These are phyloP conservation scores for Earliella scabrosa DNA, from an alignment of 1,284 basidiomycete genomes.

Conservation along the genomic window DNA sequence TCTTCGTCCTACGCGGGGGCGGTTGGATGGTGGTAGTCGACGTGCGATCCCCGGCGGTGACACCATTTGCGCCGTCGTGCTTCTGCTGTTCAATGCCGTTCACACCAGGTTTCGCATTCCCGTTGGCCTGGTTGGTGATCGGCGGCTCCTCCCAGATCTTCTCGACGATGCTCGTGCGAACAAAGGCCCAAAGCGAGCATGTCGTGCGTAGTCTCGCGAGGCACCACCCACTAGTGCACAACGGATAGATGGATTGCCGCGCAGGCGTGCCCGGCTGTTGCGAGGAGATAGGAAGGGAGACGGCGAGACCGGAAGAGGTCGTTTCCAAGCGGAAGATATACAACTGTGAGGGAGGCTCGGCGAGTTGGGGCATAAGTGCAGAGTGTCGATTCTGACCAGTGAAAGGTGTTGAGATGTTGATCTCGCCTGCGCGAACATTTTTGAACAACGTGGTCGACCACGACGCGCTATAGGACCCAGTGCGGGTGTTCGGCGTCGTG, in stretches of 20 bases:
- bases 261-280: slow-evolving; percentile 28
- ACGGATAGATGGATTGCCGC: slow-evolving; percentile 55
- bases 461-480: slow-evolving; percentile 38
- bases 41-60: slow-evolving; percentile 12
- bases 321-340: slow-evolving; percentile 64
- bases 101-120: slow-evolving; percentile 19
- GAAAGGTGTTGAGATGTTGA: slow-evolving; percentile 31
- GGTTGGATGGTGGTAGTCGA: slow-evolving; percentile 28
- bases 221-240: slow-evolving; percentile 82
- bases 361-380: slow-evolving; percentile 36
- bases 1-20: slow-evolving; percentile 37
- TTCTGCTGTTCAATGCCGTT: slow-evolving; percentile 27
- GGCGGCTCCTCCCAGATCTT: slow-evolving; percentile 81
- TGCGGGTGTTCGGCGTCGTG: slow-evolving; percentile 32
- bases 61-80: slow-evolving; percentile 18
- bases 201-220: slow-evolving; percentile 80
- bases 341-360: slow-evolving; percentile 45
- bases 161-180: slow-evolving; percentile 81
- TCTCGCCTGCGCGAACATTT: slow-evolving; percentile 44
- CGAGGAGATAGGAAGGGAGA: slow-evolving; percentile 30
- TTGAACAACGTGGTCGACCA: slow-evolving; percentile 66
- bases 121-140: slow-evolving; percentile 38
- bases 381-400: slow-evolving; percentile 17
- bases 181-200: slow-evolving; percentile 90
- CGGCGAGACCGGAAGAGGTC: slow-evolving; percentile 34